Evolutionary conservation across 768 basidiomycete genomes (phyloP).

Genomic region (Clavulina sp.): DNA sequence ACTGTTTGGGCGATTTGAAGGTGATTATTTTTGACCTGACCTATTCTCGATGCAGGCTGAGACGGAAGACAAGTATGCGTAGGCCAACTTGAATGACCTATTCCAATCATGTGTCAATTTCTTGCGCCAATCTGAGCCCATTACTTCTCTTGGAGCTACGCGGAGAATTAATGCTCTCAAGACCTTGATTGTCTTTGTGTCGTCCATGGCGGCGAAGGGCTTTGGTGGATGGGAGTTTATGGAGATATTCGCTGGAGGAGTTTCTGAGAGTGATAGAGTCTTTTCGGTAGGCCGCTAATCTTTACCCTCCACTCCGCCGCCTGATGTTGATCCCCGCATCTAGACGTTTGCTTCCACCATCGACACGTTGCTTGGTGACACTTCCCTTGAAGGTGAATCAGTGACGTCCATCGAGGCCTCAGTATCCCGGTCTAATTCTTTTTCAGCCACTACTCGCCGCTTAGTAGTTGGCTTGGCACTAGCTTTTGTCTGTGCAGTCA

Average conservation of each 20-base stretch:
- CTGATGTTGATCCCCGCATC: neutral
- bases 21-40: slow-evolving; percentile 22
- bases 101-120: slow-evolving; percentile 9
- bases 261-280: slow-evolving; percentile 35
- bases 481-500: slow-evolving; percentile 39
- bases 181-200: slow-evolving; percentile 31
- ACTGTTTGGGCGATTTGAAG: slow-evolving; percentile 33
- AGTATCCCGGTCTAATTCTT: neutral
- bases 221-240: slow-evolving; percentile 56
- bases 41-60: neutral
- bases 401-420: neutral
- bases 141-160: slow-evolving; percentile 22
- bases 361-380: slow-evolving; percentile 31
- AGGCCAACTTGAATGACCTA: neutral
- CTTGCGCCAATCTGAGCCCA: slow-evolving; percentile 15
- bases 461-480: slow-evolving; percentile 39
- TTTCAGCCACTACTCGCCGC: slow-evolving; percentile 27
- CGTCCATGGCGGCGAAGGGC: slow-evolving; percentile 36
- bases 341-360: slow-evolving; percentile 36
- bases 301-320: neutral
- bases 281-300: slow-evolving; percentile 30
- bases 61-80: neutral
- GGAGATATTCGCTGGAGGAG: slow-evolving; percentile 47
- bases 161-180: slow-evolving; percentile 31
- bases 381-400: slow-evolving; percentile 9